Base-by-base conservation (phyloP, 1,284 basidiomycete genomes). In the Apiotrichum montevideense region DNA sequence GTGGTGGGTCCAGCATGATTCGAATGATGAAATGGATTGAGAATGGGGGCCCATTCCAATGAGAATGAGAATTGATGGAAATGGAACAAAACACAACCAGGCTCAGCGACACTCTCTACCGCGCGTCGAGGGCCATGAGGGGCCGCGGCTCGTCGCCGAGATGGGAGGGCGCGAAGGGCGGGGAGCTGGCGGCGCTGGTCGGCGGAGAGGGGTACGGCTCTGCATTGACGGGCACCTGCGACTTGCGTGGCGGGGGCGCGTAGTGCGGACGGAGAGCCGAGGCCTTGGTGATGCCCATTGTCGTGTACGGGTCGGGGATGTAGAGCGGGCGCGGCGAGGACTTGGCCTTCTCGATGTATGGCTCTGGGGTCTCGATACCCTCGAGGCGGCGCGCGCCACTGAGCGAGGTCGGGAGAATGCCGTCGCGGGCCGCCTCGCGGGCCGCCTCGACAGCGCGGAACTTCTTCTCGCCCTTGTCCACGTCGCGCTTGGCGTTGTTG, bases 401-500 rank as follows among this genome's bases (percentile, higher is more conserved):
- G 40, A 66, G 63, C 13, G 62, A 74, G 6, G 65, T 63, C 0
- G 75, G 75, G 42, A 78, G 65, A 49, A 74, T 60, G 47, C 76
- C 77, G 8, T 88, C 86, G 56, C 84, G 79, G 35, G 49, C 44
- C 15, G 56, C 51, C 72, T 93, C 89, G 15, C 91, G 21, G 21
- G 54, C 49, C 6, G 47, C 47, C 71, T 93, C 90, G n/a, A 92
- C 85, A 59, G 87, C 80, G 53, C 87, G 80, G 78, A 91, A 82
- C 76, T 87, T 87, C 74, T 87, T 87, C 80, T 97, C 93, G 40
- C 93, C 93, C 69, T 83, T 84, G 71, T 91, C 92, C n/a, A 97
- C 89, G 66, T 95, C 91, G 35, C 83, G 78, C 78, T 97, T 98
- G 51, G 92, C 87, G 52, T 85, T 84, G 79, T 98, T 97, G 80